Base-by-base conservation (phyloP, 2,329 filamentous ascomycete species). In the Amauroascus verrucosus region DNA sequence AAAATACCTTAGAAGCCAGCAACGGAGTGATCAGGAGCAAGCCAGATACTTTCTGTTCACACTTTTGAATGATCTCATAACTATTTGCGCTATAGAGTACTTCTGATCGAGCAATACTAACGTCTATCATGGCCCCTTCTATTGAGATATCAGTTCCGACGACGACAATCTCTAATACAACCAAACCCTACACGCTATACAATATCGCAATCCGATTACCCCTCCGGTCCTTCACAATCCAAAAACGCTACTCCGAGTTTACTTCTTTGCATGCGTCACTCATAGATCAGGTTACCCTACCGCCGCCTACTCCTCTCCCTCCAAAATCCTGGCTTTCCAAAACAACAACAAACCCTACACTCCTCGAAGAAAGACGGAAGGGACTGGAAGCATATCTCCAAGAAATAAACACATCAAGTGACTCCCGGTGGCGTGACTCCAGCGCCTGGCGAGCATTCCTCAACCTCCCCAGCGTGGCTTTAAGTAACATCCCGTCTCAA, bases 181-280 rank as follows among this genome's bases (percentile, higher is more conserved):
- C 68, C 54, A 78, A 79, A 61, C 68, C 75, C 22, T 76, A 76
- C 67, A 77, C 77, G 13, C 64, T 77, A 60, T 84, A 84, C 69
- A 77, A 81, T 59, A 75, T 84, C 63, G 73, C 74, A 50, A 73
- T 84, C 58, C 76, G 80, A 40, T 77, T 83, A 18, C 80, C 81
- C 1, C 75, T 83, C 30, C 76, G 79, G 52, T 77, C 78, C 47
- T 77, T 78, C 59, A 78, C 74, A 41, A 67, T 82, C 53, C 73
- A 72, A 44, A 84, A 84, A 65, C 80, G 81, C 59, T 84, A 83
- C 70, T 81, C 79, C 49, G 81, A 84, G 66, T 84, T 84, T 66
- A 64, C 71, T 41, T 62, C 72, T 51, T 77, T 84, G 53, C 74
- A 84, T 65, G 65, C 65, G 2, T 66, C 72, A 1, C 70, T 84